These are phyloP conservation scores for Ophiostoma sp. DNA, from an alignment of 2,329 filamentous ascomycete species.

Conservation along the genomic window DNA sequence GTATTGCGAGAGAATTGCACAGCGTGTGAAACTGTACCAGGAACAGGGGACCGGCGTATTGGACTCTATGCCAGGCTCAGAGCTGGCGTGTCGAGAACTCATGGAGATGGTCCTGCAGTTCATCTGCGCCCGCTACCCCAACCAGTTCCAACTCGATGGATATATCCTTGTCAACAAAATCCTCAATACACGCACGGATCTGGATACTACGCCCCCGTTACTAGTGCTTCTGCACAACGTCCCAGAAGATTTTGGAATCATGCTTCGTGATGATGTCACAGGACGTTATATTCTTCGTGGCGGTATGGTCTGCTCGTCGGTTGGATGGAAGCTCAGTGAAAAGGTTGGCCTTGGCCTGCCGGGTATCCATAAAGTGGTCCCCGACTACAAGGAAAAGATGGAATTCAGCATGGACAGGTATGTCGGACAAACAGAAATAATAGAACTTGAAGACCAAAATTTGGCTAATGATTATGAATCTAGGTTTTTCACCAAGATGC, in stretches of 20 bases:
- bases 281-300: slow-evolving; percentile 71
- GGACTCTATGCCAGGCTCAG: slow-evolving; percentile 64
- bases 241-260: slow-evolving; percentile 78
- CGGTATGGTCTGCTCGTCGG: slow-evolving; percentile 69
- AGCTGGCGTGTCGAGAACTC: slow-evolving; percentile 75
- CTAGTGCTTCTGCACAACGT: slow-evolving; percentile 69
- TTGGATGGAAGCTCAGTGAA: slow-evolving; percentile 71
- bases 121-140: slow-evolving; percentile 69
- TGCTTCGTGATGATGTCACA: slow-evolving; percentile 63
- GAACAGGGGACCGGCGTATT: slow-evolving; percentile 61
- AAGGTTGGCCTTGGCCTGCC: slow-evolving; percentile 68
- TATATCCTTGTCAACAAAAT: slow-evolving; percentile 64
- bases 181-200: slow-evolving; percentile 51
- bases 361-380: slow-evolving; percentile 68
- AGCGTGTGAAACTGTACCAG: slow-evolving; percentile 61
- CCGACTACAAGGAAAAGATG: slow-evolving; percentile 85
- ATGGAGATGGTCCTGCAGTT: slow-evolving; percentile 86
- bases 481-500: slow-evolving; percentile 61
- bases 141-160: slow-evolving; percentile 57
- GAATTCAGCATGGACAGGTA: slow-evolving; percentile 75
- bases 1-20: slow-evolving; percentile 61
- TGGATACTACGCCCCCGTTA: slow-evolving; percentile 57
- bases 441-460: neutral
- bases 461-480: neutral
- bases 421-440: neutral